These are phyloP conservation scores for Penicillium sp. DNA, from an alignment of 2,329 filamentous ascomycete genomes.

Conservation along the genomic window DNA sequence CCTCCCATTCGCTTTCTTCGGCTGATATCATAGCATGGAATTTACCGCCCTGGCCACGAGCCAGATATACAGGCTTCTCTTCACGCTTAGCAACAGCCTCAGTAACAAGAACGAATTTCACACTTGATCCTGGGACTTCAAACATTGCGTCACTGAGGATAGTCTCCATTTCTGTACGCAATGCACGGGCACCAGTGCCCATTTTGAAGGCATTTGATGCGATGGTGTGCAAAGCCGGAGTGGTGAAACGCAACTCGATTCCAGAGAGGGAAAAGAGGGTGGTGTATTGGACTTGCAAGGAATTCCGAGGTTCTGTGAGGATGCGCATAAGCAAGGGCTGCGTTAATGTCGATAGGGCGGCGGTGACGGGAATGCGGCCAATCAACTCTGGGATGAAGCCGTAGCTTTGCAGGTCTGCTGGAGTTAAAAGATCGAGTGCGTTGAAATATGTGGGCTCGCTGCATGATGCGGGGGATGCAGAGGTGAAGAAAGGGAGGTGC, in stretches of 20 bases:
- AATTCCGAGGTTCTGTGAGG: conserved; percentile 88
- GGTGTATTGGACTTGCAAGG: conserved; percentile 82
- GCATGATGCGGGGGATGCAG: conserved; percentile 49
- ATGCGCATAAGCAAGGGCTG: conserved; percentile 74
- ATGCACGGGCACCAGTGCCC: conserved; percentile 76
- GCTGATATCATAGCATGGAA: conserved; percentile 53
- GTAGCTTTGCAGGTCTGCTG: conserved; percentile 76
- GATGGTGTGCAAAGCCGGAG: conserved; percentile 75
- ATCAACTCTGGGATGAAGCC: conserved; percentile 95
- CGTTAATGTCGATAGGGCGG: conserved; percentile 75
- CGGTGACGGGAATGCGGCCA: conserved; percentile 88
- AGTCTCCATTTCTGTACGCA: conserved; percentile 79
- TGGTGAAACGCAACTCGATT: conserved; percentile 79
- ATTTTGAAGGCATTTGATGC: conserved; percentile 68
- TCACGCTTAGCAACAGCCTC: conserved; percentile 66
- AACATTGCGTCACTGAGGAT: conserved; percentile 80
- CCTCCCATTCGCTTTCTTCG: conserved; percentile 54
- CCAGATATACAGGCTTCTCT: conserved; percentile 55
- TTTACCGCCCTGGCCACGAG: conserved; percentile 51
- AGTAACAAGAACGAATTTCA: conserved; percentile 72
- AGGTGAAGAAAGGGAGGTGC: conserved; percentile 60
- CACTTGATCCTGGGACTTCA: conserved; percentile 66
- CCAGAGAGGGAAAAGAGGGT: conserved; percentile 80
- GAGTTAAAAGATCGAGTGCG: conserved; percentile 70
- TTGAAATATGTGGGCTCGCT: conserved; percentile 53